Evolutionary conservation across 2,329 filamentous ascomycete genomes (phyloP).

Genomic region (Fusarium subglutinans): DNA sequence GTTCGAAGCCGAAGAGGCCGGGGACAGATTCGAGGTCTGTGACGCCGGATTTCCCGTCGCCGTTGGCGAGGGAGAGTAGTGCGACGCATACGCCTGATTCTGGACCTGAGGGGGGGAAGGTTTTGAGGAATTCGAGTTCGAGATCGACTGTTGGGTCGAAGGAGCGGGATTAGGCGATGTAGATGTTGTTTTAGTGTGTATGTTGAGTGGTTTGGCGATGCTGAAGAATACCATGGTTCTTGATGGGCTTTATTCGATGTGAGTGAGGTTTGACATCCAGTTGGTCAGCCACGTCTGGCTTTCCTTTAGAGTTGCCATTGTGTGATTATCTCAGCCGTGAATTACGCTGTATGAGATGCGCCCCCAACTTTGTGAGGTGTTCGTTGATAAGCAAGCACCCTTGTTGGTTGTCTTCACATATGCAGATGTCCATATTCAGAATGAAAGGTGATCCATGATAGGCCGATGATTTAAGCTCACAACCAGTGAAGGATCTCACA

Average conservation of each 20-base stretch:
- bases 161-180: constrained; percentile 11
- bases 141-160: constrained; percentile 34
- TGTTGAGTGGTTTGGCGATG: background rate
- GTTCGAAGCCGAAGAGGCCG: constrained; percentile 54
- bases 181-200: background rate
- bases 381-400: too few relatives aligned
- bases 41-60: constrained; percentile 65
- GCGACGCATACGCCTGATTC: constrained; percentile 35
- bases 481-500: background rate
- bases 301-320: background rate
- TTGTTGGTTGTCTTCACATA: background rate
- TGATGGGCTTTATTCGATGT: background rate
- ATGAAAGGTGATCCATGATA: background rate
- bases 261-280: background rate
- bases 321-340: background rate
- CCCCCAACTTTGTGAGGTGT: background rate
- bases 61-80: constrained; percentile 60
- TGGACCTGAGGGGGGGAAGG: constrained; percentile 33
- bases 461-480: rapidly evolving
- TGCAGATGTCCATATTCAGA: background rate
- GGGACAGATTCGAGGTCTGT: constrained; percentile 61
- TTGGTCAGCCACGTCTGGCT: background rate
- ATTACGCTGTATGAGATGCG: background rate
- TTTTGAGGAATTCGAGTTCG: constrained; percentile 37
- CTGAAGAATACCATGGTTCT: background rate